Conservation (phyloP, 148 eudicot species). For the Camellia sinensis region DNA sequence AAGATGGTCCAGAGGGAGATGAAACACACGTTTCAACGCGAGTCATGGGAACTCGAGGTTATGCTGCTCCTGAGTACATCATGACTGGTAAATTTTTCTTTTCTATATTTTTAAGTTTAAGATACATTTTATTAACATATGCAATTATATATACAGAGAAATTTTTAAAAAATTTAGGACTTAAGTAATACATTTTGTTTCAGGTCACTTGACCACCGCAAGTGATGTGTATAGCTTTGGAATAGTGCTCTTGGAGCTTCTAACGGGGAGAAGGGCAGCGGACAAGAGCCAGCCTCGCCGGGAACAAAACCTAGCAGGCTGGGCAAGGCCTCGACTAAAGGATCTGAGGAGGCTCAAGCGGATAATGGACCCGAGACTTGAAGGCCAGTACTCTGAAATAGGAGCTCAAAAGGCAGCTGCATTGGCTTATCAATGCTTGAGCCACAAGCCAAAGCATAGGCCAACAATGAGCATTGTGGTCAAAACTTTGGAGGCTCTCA, state of each 20-base stretch:
- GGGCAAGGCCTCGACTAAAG: conserved; percentile 61
- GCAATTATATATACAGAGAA: neutral
- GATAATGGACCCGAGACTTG: conserved; percentile 67
- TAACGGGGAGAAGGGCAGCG: conserved; percentile 61
- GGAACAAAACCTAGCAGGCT: conserved; percentile 66
- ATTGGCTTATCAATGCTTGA: conserved; percentile 69
- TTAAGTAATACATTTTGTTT: neutral
- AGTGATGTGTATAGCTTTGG: conserved; percentile 86
- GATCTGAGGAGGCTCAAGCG: conserved; percentile 47
- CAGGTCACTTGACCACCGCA: conserved; percentile 73
- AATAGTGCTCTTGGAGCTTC: conserved; percentile 62
- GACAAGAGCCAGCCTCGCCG: conserved; percentile 60
- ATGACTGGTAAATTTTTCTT: conserved; percentile 42
- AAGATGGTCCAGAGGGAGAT: conserved; percentile 70
- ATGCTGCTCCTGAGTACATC: conserved; percentile 70
- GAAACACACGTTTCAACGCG: conserved; percentile 66
- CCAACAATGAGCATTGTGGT: conserved; percentile 60
- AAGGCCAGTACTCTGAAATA: conserved; percentile 52
- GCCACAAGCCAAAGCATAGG: conserved; percentile 58
- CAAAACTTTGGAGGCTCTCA: conserved; percentile 45
- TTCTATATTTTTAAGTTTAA: neutral
- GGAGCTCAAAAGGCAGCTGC: conserved; percentile 69
- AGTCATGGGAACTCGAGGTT: conserved; percentile 73
- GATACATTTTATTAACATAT: too few relatives aligned
- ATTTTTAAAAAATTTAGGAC: neutral